Evolutionary conservation across 495 filamentous ascomycete species (phyloP), one percentile per base, ranked within the genome.

Genomic region (Talaromyces trachyspermus): DNA sequence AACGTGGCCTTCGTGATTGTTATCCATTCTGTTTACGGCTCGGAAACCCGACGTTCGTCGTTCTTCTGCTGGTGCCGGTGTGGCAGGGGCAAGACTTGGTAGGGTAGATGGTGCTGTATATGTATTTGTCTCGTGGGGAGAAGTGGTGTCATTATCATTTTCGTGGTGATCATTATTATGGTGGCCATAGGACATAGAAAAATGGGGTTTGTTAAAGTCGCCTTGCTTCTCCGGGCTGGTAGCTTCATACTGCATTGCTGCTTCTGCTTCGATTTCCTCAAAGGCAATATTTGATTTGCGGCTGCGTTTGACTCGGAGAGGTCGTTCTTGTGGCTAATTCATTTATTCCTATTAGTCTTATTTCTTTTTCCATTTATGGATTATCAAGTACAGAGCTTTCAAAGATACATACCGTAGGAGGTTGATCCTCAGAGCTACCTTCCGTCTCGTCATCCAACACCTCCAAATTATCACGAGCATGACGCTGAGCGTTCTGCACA

Each of bases 251-350:
- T 46, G 44, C 29, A 36, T 37, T 17, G 44, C 44, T 3, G 32
- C 27, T 9, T 50, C 63, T 8, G 56, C 61, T 18, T 63, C 63
- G 23, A 48, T 33, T 7, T 54, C 56, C 10, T 55, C 37, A 12
- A 45, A 17, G 15, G 51, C 45, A 5, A 63, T 38, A 32, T 64
- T 68, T 12, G 63, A 67, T 46, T 76, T 77, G 26, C 72, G 85
- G 25, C 84, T 83, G 38, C 89, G 84, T 73, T 96, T 96, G 24
- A 82, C 81, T 48, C 90, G 85, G 42, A 95, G 74, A 12, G 90
- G 90, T 52, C 92, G 90, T 63, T 95, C 89, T 68, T 91, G 83
- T 12, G 88, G 88, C 88, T 95, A 58, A 52, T 52, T 1, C 0
- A 11, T 9, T 29, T 41, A 43, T 29, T 29, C 49, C 29, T 51